Base-by-base conservation (phyloP, 1,284 basidiomycete species). In the Cutaneotrichosporon arboriforme region DNA sequence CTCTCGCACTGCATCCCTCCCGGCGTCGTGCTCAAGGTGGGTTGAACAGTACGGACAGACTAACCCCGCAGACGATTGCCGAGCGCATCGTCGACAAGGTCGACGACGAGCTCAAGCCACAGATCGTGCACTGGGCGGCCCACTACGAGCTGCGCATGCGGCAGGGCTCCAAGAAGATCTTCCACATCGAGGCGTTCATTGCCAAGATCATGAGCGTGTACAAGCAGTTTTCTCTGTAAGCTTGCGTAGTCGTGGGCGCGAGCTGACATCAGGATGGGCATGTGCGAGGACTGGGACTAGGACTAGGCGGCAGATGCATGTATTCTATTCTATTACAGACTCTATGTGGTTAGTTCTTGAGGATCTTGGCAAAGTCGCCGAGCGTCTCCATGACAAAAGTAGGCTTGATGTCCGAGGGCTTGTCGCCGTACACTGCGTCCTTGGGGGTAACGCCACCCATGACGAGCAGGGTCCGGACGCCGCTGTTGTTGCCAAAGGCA, bases 1-100 rank as follows among this genome's bases (percentile, higher is more conserved):
- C 79, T 98, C 54, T 90, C 88, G 56, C 96, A 99, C 70, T 97
- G 94, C 71, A 97, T 99, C 72, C 96, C 96, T n/a, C 87, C 96
- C 2, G 87, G 88, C 0, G 77, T 93, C 39, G 84, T 97, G 43
- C 74, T 97, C 43, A 91, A 94, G 81, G 91, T 91, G 50, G 51
- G 77, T 54, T 26, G 13, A 13, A 33, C 13, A 34, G 47, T 47
- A 17, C 46, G 14, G 18, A 18, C n/a, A 10, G 34, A 23, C 50
- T 52, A 9, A 51, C 38, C 26, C 10, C 17, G n/a, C 65, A 91
- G 90, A 96, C 90, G 0, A 83, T 96, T 39, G 86, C 91, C 10
- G 89, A 91, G 52, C 81, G 85, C 13, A 80, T 98, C 13, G 85
- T 94, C 15, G 85, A 88, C 42, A 82, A 84, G 57, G 89, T 96